A percentile compares a stretch with the other conserved stretches of the same genome.
phyloP scores from a whole-genome alignment of 2,329 filamentous ascomycete species.

The Aspergillus sp. region DNA sequence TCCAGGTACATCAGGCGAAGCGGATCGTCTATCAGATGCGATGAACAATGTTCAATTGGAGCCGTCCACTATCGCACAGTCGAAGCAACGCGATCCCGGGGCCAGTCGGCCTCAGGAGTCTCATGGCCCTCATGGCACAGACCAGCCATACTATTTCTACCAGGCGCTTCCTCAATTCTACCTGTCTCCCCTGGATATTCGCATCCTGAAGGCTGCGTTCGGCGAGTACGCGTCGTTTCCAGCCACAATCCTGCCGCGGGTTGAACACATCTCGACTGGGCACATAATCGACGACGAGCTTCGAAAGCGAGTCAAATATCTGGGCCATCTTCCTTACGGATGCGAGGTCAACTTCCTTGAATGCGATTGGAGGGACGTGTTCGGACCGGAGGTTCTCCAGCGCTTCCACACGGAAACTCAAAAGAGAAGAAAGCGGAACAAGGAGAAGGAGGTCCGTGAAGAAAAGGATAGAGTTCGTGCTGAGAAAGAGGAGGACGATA shows the following conservation, averaged over 20 bases:
- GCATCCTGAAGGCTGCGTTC: constrained; percentile 83
- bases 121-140: constrained; percentile 38
- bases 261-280: constrained; percentile 81
- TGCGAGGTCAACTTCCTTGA: constrained; percentile 86
- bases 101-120: constrained; percentile 16
- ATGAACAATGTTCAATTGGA: constrained; percentile 15
- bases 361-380: constrained; percentile 90
- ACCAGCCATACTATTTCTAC: constrained; percentile 71
- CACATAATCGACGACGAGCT: constrained; percentile 80
- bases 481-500: constrained; percentile 66
- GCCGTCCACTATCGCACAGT: constrained; percentile 9
- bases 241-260: constrained; percentile 71
- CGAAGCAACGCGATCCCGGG: constrained; percentile 16
- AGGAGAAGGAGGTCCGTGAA: constrained; percentile 75
- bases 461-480: constrained; percentile 76
- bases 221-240: constrained; percentile 75
- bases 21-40: constrained; percentile 15
- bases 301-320: constrained; percentile 74
- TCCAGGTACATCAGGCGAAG: constrained; percentile 9
- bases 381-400: constrained; percentile 63
- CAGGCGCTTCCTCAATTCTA: constrained; percentile 81
- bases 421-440: constrained; percentile 63
- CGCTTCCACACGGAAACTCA: constrained; percentile 70
- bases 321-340: constrained; percentile 78
- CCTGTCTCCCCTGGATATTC: constrained; percentile 80